Evolutionary conservation across 345 rosid genomes (phyloP).

Genomic region (Excoecaria cochinchinensis): DNA sequence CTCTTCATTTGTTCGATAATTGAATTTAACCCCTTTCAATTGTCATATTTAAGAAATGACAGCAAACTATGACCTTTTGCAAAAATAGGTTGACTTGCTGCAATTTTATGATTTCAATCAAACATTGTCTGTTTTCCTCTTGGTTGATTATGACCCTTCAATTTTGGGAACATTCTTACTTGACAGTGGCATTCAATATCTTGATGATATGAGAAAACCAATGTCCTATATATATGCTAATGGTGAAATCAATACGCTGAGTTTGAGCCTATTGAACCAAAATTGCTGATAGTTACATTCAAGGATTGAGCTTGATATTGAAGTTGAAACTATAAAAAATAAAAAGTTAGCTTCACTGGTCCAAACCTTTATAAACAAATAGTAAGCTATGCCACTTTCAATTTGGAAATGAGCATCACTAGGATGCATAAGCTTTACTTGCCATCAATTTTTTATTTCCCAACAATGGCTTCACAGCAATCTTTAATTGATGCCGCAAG

Average conservation of each 20-base stretch:
- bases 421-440: conserved; percentile 1
- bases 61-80: not conserved
- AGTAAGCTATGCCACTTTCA: not conserved
- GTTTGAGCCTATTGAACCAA: not conserved
- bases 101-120: not conserved
- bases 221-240: not conserved
- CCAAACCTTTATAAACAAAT: not conserved
- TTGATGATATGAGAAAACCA: not conserved
- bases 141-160: not conserved
- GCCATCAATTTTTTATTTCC: not conserved
- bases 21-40: no score
- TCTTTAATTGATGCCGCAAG: not conserved
- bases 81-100: not conserved
- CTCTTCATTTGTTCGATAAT: not conserved
- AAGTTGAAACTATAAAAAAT: not conserved
- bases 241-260: not conserved
- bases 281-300: not conserved
- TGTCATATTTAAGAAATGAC: not conserved
- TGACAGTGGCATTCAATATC: not conserved
- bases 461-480: not conserved
- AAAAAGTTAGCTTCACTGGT: not conserved
- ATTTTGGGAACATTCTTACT: not conserved
- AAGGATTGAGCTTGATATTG: not conserved
- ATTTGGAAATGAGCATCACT: not conserved
- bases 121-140: not conserved